These are phyloP conservation scores for Phytophthora pisi DNA, from an alignment of 352 stramenopile genomes.

Conservation along the genomic window DNA sequence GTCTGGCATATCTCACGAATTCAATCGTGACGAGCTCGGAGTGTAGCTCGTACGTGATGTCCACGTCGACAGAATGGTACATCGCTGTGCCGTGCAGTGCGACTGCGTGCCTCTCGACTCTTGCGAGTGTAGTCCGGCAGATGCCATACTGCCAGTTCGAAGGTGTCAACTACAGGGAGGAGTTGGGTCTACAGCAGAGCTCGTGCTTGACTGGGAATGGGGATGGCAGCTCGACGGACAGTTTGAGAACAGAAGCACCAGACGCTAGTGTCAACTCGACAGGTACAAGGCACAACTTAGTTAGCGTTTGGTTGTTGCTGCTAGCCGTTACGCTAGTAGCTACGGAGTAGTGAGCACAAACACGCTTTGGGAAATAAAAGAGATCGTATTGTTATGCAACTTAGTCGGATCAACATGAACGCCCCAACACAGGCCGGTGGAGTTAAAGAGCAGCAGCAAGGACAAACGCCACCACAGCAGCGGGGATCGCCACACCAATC, in stretches of 20 bases:
- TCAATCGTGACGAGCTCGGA: slow-evolving; percentile 14
- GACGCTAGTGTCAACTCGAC: background rate
- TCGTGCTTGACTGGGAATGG: background rate
- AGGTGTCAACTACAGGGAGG: slow-evolving; percentile 17
- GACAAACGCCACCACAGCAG: slow-evolving; percentile 4
- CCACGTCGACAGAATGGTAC: slow-evolving; percentile 12
- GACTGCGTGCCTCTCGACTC: background rate
- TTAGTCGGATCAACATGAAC: background rate
- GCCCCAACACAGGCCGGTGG: background rate
- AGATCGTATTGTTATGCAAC: background rate
- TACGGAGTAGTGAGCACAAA: background rate
- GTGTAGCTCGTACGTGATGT: slow-evolving; percentile 4
- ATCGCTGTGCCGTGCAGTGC: background rate
- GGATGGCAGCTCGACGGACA: background rate
- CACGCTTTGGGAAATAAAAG: background rate
- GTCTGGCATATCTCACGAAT: slow-evolving; percentile 14
- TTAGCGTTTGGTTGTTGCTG: background rate
- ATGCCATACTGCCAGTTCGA: slow-evolving; percentile 24
- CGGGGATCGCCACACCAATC: slow-evolving; percentile 7
- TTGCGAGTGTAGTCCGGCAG: background rate
- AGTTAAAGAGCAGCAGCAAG: slow-evolving; percentile 6
- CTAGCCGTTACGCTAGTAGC: background rate
- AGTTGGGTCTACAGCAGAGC: slow-evolving; percentile 5
- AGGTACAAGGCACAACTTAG: background rate
- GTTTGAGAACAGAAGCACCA: slow-evolving; percentile 6